Evolutionary conservation across 1,284 basidiomycete genomes (phyloP), one percentile per base, ranked within the genome.

Genomic region (Neonothopanus nambi): DNA sequence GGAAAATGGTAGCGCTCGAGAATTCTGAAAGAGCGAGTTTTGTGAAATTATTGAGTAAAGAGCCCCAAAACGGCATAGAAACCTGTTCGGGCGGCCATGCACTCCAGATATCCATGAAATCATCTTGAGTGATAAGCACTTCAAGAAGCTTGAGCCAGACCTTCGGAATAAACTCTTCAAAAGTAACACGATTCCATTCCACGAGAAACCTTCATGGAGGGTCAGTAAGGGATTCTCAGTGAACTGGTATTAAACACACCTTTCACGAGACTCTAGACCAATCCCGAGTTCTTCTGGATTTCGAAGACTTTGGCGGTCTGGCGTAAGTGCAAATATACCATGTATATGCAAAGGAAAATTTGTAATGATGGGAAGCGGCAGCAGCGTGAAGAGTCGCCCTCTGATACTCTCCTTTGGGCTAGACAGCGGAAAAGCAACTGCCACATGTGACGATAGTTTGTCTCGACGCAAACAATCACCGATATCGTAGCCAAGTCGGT

Each of bases 341-440:
- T 81, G 76, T 8, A 80, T 57, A 50, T 80, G 77, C 3, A 68
- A 65, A 1, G 75, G 73, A 51, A 79, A 79, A 2, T 69, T 68
- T 0, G 79, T 80, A 1, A 57, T 57, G 21, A 80, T 65, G 0
- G 79, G 79, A 0, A 81, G 65, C 0, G 77, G 78, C 4, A 80
- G 70, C 46, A 69, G 78, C 0, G 78, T 78, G 62, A 78, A 81
- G 3, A 80, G 64, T 2, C 73, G 66, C 4, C 77, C 78, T 5
- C 51, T 55, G 5, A 52, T 54, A 4, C 51, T 17, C 5, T 57
- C 26, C 4, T 45, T n/a, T n/a, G n/a, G 37, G 0, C 24, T 9
- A 1, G 58, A 21, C 23, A 56, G 56, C 1, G 62, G 59, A 18
- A 68, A 53, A 24, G 66, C 65, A 2, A 71, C 58, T 1, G 78